Evolutionary conservation across 345 rosid genomes (phyloP).

Genomic region (Lumnitzera racemosa): DNA sequence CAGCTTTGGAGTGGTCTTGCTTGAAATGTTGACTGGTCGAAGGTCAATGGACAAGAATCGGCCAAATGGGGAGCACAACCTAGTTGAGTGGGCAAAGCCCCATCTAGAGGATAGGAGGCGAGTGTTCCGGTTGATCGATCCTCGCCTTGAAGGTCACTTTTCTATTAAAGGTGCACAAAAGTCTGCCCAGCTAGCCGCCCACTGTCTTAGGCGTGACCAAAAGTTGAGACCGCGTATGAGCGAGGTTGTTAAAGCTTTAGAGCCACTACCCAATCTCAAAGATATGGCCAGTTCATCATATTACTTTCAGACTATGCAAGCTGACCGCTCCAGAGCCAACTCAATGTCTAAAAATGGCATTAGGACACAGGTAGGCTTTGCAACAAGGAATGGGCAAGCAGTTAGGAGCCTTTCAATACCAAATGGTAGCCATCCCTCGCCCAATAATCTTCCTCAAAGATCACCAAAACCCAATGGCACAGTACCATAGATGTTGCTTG

Average conservation of each 20-base stretch:
- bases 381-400: slow-evolving; percentile 67
- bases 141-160: slow-evolving; percentile 36
- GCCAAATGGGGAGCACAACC: slow-evolving; percentile 44
- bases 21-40: slow-evolving; percentile 47
- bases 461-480: slow-evolving; percentile 48
- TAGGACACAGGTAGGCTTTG: slow-evolving; percentile 56
- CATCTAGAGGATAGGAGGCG: slow-evolving; percentile 31
- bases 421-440: slow-evolving; percentile 49
- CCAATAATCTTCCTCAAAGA: slow-evolving; percentile 38
- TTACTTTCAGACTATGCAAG: slow-evolving; percentile 54
- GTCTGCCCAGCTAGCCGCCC: slow-evolving; percentile 30
- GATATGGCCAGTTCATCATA: slow-evolving; percentile 83
- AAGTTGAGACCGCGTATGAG: slow-evolving; percentile 41
- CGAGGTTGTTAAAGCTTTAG: slow-evolving; percentile 34
- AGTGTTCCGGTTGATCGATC: slow-evolving; percentile 30
- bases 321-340: slow-evolving; percentile 17
- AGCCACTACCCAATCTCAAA: slow-evolving; percentile 27
- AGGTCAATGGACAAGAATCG: slow-evolving; percentile 43
- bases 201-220: slow-evolving; percentile 30
- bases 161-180: slow-evolving; percentile 32
- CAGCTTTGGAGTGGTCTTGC: slow-evolving; percentile 49
- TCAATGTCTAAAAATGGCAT: slow-evolving; percentile 36
- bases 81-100: slow-evolving; percentile 51
- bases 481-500: too few species aligned
- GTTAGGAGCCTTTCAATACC: slow-evolving; percentile 56